Percentiles rank a stretch among this genome's conserved stretches.
Conservation (phyloP, 78 protist species). For the Emiliania huxleyi region DNA sequence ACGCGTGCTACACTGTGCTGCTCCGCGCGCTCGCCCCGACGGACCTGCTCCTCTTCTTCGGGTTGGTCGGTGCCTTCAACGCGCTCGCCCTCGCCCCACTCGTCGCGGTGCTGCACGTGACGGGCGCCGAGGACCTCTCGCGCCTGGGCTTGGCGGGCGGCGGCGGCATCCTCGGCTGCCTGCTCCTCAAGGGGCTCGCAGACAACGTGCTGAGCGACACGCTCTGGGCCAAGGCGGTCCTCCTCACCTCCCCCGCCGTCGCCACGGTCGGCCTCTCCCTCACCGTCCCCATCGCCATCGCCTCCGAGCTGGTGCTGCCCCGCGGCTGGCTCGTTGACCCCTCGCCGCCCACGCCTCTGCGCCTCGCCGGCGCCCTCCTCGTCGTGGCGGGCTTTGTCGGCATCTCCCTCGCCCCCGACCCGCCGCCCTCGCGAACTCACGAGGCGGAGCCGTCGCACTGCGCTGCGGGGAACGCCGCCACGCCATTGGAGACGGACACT, state of each 20-base stretch:
- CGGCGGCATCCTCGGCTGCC: not conserved
- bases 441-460: too few species aligned
- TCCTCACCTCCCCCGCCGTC: conserved; percentile 68
- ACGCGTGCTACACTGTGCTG: conserved; percentile 61
- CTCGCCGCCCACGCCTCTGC: not conserved
- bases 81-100: conserved; percentile 38
- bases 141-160: not conserved
- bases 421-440: too few species aligned
- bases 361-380: not conserved
- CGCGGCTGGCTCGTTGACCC: not conserved
- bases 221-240: conserved; percentile 67
- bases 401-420: not conserved
- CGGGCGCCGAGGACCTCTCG: not conserved
- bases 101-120: conserved; percentile 17
- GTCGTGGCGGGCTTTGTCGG: not conserved
- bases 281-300: conserved; percentile 67
- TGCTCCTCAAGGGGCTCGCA: conserved; percentile 38
- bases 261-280: conserved; percentile 76
- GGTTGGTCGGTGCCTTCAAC: conserved; percentile 56
- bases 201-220: conserved; percentile 69
- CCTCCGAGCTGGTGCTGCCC: not conserved
- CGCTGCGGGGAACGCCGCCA: too few species aligned
- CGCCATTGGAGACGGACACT: too few species aligned
- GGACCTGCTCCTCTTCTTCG: conserved; percentile 57
- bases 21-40: not conserved